Percentiles rank a stretch among this genome's conserved stretches.
Evolutionary conservation across 495 filamentous ascomycete genomes (phyloP).

Genomic region (Daldinia grandis): DNA sequence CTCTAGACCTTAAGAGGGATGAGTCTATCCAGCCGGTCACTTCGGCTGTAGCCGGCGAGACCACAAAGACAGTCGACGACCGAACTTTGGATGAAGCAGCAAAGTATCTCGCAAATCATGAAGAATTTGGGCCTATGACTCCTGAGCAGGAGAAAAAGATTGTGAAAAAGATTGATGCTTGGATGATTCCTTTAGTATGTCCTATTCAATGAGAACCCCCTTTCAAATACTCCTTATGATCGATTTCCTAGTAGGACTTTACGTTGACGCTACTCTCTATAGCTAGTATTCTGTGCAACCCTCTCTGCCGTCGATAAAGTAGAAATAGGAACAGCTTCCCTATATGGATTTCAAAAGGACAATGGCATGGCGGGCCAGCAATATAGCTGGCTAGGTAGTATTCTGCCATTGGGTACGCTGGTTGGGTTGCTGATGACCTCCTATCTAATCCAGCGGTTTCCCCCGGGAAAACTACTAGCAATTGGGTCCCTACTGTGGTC

Average conservation of each 20-base stretch:
- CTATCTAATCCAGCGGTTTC: slow-evolving; percentile 52
- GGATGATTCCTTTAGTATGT: slow-evolving; percentile 57
- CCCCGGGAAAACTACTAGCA: slow-evolving; percentile 52
- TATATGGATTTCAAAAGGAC: slow-evolving; percentile 62
- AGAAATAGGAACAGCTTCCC: slow-evolving; percentile 50
- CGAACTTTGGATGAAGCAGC: slow-evolving; percentile 31
- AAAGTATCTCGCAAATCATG: slow-evolving; percentile 34
- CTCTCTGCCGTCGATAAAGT: slow-evolving; percentile 51
- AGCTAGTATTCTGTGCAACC: slow-evolving; percentile 37
- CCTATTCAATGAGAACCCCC: background rate
- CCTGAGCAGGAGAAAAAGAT: slow-evolving; percentile 51
- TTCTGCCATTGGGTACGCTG: slow-evolving; percentile 45
- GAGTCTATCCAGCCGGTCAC: slow-evolving; percentile 21
- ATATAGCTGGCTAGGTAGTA: slow-evolving; percentile 62
- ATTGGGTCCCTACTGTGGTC: slow-evolving; percentile 37
- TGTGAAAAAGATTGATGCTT: slow-evolving; percentile 55
- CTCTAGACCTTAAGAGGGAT: slow-evolving; percentile 24
- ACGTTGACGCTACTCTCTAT: slow-evolving; percentile 1
- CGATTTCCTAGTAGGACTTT: background rate
- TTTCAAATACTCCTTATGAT: background rate
- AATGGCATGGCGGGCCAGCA: slow-evolving; percentile 61
- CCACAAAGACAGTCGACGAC: slow-evolving; percentile 23
- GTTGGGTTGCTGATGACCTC: slow-evolving; percentile 47
- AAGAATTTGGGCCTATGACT: slow-evolving; percentile 33
- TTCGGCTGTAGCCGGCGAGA: slow-evolving; percentile 16